Base-by-base conservation (phyloP, 305 asterid species). In the Fraxinus baroniana region DNA sequence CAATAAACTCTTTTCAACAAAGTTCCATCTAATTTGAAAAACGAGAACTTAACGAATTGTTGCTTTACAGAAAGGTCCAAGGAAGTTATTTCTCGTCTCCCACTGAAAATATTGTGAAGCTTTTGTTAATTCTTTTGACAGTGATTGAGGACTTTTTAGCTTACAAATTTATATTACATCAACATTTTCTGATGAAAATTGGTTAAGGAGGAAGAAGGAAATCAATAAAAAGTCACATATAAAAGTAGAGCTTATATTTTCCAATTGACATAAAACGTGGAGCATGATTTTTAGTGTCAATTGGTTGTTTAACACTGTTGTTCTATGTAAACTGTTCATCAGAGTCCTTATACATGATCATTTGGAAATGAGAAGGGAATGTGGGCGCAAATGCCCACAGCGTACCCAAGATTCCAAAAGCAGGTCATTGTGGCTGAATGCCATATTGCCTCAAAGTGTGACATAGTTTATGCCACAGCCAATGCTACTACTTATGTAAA, bases 351-450 rank as follows among this genome's bases (percentile, higher is more conserved):
- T 55, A n/a, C 41, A 32, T 32, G 22, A 32, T 71, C 44, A 39
- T 71, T 32, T 1, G 41, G 76, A 71, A 71, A 71, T 71, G 41
- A 71, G 76, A 32, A 30, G 76, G 76, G 36, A 68, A 71, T 71
- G 26, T 44, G 37, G 2, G 75, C 20, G 12, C 39, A 30, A 17
- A 70, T 83, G 73, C 60, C 77, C 55, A 55, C 24, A 0, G 66
- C 66, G 26, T 20, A 1, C 26, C 78, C 83, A 74, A 75, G 74
- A 79, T 79, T 26, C 71, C 79, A 74, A 73, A 71, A 71, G 20
- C 41, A 24, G 74, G 36, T 66, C 74, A 44, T 33, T 36, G 35
- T 55, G 71, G 62, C 7, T 35, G 73, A 36, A 75, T 77, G 35
- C 13, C 5, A 81, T 70, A 37, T 8, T 44, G 17, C 83, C 55